Percentiles rank a stretch among this genome's conserved stretches.
Conservation (phyloP, 768 basidiomycete genomes). For the Leccinum imitatum region DNA sequence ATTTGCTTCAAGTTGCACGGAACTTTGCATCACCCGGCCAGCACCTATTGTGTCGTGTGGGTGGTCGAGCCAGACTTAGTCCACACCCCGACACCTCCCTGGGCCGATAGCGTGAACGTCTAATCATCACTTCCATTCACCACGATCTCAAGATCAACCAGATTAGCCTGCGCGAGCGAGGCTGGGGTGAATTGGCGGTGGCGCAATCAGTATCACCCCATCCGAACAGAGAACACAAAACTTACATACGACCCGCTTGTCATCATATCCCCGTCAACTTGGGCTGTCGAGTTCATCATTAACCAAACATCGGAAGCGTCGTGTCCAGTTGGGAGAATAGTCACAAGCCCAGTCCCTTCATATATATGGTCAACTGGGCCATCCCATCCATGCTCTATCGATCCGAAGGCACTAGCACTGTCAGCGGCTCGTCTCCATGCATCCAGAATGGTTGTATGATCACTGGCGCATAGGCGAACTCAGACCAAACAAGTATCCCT, state of each 20-base stretch:
- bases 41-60: constrained; percentile 12
- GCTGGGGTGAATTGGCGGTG: constrained; percentile 49
- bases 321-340: constrained; percentile 38
- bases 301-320: constrained; percentile 49
- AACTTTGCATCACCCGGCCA: too few relatives aligned
- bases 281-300: constrained; percentile 48
- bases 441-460: constrained; percentile 59
- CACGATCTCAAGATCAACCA: too few relatives aligned
- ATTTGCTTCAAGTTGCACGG: too few relatives aligned
- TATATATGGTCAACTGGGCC: constrained; percentile 49
- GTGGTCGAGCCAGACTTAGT: constrained; percentile 54
- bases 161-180: constrained; percentile 36
- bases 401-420: constrained; percentile 53
- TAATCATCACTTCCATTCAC: constrained; percentile 26
- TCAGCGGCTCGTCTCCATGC: constrained; percentile 44
- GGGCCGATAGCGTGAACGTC: constrained; percentile 52
- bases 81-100: constrained; percentile 55
- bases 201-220: background rate
- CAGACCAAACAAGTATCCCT: constrained; percentile 61
- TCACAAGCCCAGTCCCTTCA: constrained; percentile 39
- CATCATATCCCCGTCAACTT: constrained; percentile 39
- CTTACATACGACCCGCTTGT: constrained; percentile 55
- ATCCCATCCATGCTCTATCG: constrained; percentile 45
- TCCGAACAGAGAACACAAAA: background rate
- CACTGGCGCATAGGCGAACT: constrained; percentile 43